Percentiles rank a stretch among this genome's conserved stretches.
phyloP scores from a whole-genome alignment of 2,329 filamentous ascomycete genomes.

The Thelonectria olida region DNA sequence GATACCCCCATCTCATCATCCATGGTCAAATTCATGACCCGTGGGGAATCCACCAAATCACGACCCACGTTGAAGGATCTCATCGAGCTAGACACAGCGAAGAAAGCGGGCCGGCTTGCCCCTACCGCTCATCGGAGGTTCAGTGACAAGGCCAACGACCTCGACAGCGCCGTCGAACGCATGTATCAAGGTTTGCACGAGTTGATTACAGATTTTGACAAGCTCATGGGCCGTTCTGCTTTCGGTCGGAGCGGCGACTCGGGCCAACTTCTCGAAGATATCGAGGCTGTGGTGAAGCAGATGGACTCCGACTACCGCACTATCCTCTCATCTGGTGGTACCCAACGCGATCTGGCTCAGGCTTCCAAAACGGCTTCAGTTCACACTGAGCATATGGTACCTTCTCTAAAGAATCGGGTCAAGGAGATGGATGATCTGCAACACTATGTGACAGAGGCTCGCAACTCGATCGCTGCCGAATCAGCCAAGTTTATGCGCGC shows the following conservation, averaged over 20 bases:
- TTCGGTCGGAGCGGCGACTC: constrained; percentile 70
- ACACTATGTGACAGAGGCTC: constrained; percentile 68
- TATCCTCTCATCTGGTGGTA: constrained; percentile 73
- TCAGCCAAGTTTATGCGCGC: constrained; percentile 81
- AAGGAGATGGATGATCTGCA: constrained; percentile 70
- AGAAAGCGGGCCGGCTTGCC: constrained; percentile 75
- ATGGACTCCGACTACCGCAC: constrained; percentile 87
- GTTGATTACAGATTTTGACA: constrained; percentile 71
- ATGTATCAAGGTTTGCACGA: constrained; percentile 70
- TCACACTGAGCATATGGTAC: constrained; percentile 70
- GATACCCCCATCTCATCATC: constrained; percentile 71
- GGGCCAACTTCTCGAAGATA: constrained; percentile 78
- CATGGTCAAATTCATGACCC: constrained; percentile 74
- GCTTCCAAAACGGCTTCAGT: constrained; percentile 71
- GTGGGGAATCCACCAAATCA: constrained; percentile 52
- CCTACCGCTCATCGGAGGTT: constrained; percentile 68
- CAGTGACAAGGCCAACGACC: constrained; percentile 64
- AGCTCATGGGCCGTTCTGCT: constrained; percentile 62
- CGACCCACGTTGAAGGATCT: constrained; percentile 76
- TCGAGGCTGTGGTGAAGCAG: constrained; percentile 86
- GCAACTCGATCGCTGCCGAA: constrained; percentile 73
- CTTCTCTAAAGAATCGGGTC: constrained; percentile 64
- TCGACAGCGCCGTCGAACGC: constrained; percentile 67
- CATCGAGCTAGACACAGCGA: constrained; percentile 77
- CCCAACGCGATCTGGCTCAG: constrained; percentile 67